Base-by-base conservation (phyloP, 495 filamentous ascomycete genomes). In the Aspergillus coremiiformis region DNA sequence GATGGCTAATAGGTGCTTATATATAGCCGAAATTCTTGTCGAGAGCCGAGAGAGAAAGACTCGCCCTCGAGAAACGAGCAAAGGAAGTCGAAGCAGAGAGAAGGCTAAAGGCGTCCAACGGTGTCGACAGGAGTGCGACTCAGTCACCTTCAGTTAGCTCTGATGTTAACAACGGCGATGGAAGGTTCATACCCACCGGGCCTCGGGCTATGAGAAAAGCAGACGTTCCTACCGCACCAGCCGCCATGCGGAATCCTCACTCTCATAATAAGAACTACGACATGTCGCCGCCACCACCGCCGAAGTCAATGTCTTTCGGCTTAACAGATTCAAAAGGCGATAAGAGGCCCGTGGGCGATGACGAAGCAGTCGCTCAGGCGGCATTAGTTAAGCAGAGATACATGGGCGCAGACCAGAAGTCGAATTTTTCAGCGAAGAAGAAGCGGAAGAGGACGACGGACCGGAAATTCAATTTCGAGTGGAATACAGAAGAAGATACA, bases 391-490 rank as follows among this genome's bases (percentile, higher is more conserved):
- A 87, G 51, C 83, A 90, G 42, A 76, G 86, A 44, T 98, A 98
- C 61, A 95, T 98, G 90, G 93, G 93, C 6, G 84, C 86, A 10
- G 89, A 95, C 44, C 81, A 86, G 54, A 84, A 84, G 43, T 94
- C 88, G 3, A 96, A 83, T 24, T 95, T 96, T 63, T 94, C 90
- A 0, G 90, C 89, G 8, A 94, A 95, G 77, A 97, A 97, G 78
- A 98, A 97, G 75, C 80, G 92, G 44, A 85, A 85, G 66, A 78
- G 94, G 55, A 95, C 91, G 1, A 90, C 89, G 9, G 92, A 96
- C 65, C 88, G 91, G 69, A 96, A 97, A 63, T 98, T 98, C 77
- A 98, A 96, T 62, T 97, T 99, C 58, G 93, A 97, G 66, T 99
- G 93, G 93, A 95, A 95, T 57, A 77, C 81, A 2, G 90, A 96